These are phyloP conservation scores for Wickerhamomyces ciferrii DNA, from an alignment of 805 yeast genomes.

Conservation along the genomic window DNA sequence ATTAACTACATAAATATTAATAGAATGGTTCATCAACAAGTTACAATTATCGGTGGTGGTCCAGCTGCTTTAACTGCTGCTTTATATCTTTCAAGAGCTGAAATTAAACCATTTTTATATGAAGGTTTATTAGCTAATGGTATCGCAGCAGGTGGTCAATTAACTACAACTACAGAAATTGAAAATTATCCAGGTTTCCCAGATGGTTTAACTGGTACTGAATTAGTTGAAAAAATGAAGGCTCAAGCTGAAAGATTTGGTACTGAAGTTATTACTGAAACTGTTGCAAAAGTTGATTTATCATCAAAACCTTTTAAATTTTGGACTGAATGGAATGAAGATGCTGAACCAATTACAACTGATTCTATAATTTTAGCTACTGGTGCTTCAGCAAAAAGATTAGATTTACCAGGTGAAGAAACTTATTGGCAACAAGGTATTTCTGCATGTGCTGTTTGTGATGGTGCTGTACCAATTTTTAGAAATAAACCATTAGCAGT, in stretches of 20 bases:
- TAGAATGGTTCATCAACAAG: conserved; percentile 79
- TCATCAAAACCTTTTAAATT: conserved; percentile 87
- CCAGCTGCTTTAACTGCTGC: conserved; percentile 99
- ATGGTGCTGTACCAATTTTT: conserved; percentile 98
- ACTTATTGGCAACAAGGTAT: conserved; percentile 99
- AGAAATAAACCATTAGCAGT: conserved; percentile 98
- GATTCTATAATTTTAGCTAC: conserved; percentile 93
- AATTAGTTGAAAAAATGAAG: conserved; percentile 91
- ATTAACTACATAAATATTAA: not conserved
- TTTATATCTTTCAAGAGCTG: conserved; percentile 94
- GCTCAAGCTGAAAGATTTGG: conserved; percentile 85
- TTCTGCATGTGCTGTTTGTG: conserved; percentile 99
- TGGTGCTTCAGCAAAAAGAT: conserved; percentile 97
- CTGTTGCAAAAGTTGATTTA: conserved; percentile 88
- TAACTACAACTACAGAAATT: conserved; percentile 97
- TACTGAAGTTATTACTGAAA: conserved; percentile 91
- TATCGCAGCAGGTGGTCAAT: conserved; percentile 97
- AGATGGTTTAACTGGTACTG: conserved; percentile 80
- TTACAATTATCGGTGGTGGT: conserved; percentile 91
- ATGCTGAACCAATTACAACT: conserved; percentile 82
- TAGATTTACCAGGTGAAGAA: conserved; percentile 94
- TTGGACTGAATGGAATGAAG: conserved; percentile 96
- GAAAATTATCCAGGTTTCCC: conserved; percentile 99
- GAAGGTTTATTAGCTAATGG: conserved; percentile 97
- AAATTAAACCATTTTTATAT: conserved; percentile 85